Evolutionary conservation across 2,329 filamentous ascomycete genomes (phyloP), one percentile per base, ranked within the genome.

Genomic region (Ilyonectria mors-panacis): DNA sequence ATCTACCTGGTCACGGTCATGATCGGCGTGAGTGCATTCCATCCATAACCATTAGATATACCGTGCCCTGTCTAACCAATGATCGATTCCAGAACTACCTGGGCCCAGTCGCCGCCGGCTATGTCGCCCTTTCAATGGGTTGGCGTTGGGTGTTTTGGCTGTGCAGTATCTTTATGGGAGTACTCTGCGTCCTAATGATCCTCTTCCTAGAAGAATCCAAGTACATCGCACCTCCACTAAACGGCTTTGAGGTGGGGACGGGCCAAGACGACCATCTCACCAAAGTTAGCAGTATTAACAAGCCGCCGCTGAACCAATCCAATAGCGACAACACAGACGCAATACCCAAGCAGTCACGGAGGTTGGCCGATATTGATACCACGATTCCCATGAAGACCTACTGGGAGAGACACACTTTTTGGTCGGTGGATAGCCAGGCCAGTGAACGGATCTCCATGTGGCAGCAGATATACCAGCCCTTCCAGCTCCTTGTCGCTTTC

Each of bases 1-100:
- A 17, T 73, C 1, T 73, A 73, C 37, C 62, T 73, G 0, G 15
- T 59, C 7, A 71, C 71, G 68, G 70, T 73, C 0, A 21, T 70
- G 47, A 57, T 70, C 10, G 71, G 70, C 1, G 70, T 73, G 6
- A 67, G 70, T 28, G 9, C 4, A 61, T 0, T 15, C 1, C 0
- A 2, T 1, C 8, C 0, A 57, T 67, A 6, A 60, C 19, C 8
- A n/a, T 17, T n/a, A 42, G 3, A 17, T 8, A 42, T 8, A 42
- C 3, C 39, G 39, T 39, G 37, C 13, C 13, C n/a, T 42, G 26
- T 26, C 4, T 5, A 1, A 0, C 0, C 37, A 4, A 17, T 17
- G 1, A 30, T 9, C 6, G 15, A 17, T 15, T 39, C n/a, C 3
- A 72, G 70, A 72, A 72, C 19, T 73, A 72, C 3, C 57, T 73